Base-by-base conservation (phyloP, 805 yeast genomes). In the Nakazawaea ernobii region DNA sequence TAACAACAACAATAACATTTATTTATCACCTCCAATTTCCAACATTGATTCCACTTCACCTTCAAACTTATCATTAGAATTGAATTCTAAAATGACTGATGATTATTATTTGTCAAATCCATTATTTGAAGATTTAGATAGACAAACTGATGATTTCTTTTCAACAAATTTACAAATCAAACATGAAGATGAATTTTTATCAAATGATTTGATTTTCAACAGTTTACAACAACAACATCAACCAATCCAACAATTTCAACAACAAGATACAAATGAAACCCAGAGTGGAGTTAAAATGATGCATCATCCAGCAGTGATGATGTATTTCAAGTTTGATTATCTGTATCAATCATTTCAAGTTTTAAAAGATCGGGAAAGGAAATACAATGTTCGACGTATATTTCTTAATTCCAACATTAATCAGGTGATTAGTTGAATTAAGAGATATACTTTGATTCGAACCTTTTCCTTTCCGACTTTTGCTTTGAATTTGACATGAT, bases 241-340 rank as follows among this genome's bases (percentile, higher is more conserved):
- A 40, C 30, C 46, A 45, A 32, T 50, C 45, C 48, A 54, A 52
- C 15, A 38, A 32, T 35, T 43, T 48, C 32, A 15, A 36, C 49
- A 60, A 55, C 58, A 61, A 58, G 55, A 38, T 8, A 35, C 17
- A 35, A 35, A 9, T 13, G 20, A 35, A 8, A 6, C 11, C 41
- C 32, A 39, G 4, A 57, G 63, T 53, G 59, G 61, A 54, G 61
- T 59, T 63, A 63, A 64, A 59, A 59, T 60, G 57, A 67, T 65
- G 69, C 69, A 65, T 62, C 66, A 62, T 65, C 66, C 68, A 65
- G 69, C 69, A 64, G 68, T 49, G 66, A 58, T 65, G 69, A 55
- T 59, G 49, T 26, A 20, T 20, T 20, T 20, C 24, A 5, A 20
- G 24, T 20, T 20, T 20, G 3, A 20, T 20, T 20, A 20, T 20